Evolutionary conservation across 805 yeast genomes (phyloP), one percentile per base, ranked within the genome.

Genomic region (Candida hungchunana): DNA sequence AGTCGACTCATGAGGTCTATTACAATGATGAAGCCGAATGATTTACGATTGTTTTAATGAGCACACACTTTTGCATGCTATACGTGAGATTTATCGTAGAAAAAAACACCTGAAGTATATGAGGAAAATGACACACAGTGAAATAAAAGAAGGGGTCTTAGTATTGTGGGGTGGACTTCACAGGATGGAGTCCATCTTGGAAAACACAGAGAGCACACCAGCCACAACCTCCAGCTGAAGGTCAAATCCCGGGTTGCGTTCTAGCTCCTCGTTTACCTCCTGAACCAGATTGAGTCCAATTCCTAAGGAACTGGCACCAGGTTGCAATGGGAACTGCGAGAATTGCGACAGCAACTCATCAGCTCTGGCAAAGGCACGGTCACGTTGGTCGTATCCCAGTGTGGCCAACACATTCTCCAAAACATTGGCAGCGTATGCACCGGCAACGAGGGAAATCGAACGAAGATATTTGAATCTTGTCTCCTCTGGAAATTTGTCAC

Each of bases 351-450:
- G 68, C 30, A 93, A 62, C 57, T 90, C 97, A 55, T 93, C 97
- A n/a, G 96, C 96, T 55, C 96, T 75, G 4, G 84, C 77, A 59
- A 89, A 83, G 1, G 97, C 97, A 50, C 81, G 79, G 60, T 93
- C 98, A 51, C 97, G 77, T 47, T 79, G 83, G 49, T 87, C 96
- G 58, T 86, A 88, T 48, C 79, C 81, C 44, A 89, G 68, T 19
- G 80, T 69, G 29, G 78, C 67, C 40, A 89, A 68, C 4, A 87
- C 90, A 56, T 90, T 93, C 52, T 93, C 98, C 49, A 93, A 73
- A 10, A 93, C 98, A 58, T 88, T 93, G 28, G 97, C 98, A 19
- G 97, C 97, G 56, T 86, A 87, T 14, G 96, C 77, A 13, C 94
- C 94, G 51, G 89, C 80, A 14, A 87, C 86, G 47, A 93, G 73